phyloP scores from a whole-genome alignment of 257 asterid genomes.

The Petunia secreta region DNA sequence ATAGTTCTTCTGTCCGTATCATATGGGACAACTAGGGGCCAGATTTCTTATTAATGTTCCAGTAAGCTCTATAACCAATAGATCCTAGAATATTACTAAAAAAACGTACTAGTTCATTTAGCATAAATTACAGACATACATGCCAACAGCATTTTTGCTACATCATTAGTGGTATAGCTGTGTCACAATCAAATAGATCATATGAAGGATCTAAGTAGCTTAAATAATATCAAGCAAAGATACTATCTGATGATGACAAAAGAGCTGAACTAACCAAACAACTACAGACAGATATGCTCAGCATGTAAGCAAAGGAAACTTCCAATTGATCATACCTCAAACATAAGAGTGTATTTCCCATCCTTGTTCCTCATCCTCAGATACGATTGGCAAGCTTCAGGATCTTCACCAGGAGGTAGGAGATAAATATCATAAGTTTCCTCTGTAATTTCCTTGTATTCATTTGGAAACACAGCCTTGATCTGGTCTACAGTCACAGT shows the following conservation, averaged over 20 bases:
- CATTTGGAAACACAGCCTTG: slow-evolving; percentile 69
- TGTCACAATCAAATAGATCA: background rate
- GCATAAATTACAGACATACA: background rate
- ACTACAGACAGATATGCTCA: slow-evolving; percentile 19
- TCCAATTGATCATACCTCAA: slow-evolving; percentile 76
- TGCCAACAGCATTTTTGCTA: background rate
- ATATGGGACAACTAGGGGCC: background rate
- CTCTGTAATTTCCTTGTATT: slow-evolving; percentile 66
- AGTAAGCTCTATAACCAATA: slow-evolving; percentile 15
- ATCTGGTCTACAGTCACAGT: slow-evolving; percentile 71
- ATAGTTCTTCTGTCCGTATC: slow-evolving; percentile 7
- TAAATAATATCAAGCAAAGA: slow-evolving; percentile 6
- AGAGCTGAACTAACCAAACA: background rate
- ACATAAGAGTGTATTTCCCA: slow-evolving; percentile 98
- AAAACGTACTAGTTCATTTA: slow-evolving; percentile 13
- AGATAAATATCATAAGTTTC: slow-evolving; percentile 98
- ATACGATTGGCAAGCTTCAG: slow-evolving; percentile 98
- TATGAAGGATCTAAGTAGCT: slow-evolving; percentile 1
- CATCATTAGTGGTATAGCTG: background rate
- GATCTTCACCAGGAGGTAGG: slow-evolving; percentile 99
- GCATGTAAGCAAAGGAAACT: background rate
- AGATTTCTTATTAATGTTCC: background rate
- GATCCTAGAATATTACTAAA: slow-evolving; percentile 21
- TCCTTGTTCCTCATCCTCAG: slow-evolving; percentile 98
- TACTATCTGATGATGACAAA: slow-evolving; percentile 15